phyloP scores from a whole-genome alignment of 163 green algal genomes.

The Volvox carteri region DNA sequence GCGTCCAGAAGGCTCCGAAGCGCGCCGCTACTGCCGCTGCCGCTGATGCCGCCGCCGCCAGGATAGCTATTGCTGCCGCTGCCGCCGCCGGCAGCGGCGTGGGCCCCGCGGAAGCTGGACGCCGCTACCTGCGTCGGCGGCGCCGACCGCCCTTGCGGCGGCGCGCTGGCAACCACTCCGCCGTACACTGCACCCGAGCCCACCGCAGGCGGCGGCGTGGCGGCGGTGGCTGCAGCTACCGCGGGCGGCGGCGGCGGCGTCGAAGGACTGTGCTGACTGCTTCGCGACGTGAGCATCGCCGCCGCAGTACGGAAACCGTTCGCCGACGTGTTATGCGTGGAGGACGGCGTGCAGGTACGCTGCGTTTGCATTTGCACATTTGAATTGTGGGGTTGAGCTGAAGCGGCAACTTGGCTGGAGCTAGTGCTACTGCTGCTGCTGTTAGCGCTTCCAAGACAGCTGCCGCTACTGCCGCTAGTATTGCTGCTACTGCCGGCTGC shows the following conservation, averaged over 20 bases:
- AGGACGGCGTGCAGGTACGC: constrained; percentile 4
- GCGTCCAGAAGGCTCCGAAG: constrained; percentile 39
- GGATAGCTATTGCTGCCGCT: background rate
- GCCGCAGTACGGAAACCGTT: constrained; percentile 20
- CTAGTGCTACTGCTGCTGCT: background rate
- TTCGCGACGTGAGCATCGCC: background rate
- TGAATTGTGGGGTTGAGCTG: too few species aligned
- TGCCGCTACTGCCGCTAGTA: background rate
- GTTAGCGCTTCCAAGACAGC: background rate
- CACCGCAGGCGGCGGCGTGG: background rate
- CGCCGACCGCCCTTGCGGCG: background rate
- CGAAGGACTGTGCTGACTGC: background rate
- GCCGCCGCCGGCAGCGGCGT: background rate
- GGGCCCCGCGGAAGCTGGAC: background rate
- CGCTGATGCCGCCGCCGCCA: background rate
- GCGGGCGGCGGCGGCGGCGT: background rate
- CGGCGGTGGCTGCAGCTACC: background rate
- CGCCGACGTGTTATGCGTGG: too few species aligned
- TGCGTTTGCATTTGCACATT: constrained; percentile 4
- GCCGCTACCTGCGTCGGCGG: background rate
- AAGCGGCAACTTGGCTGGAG: background rate
- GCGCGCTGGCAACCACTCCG: background rate
- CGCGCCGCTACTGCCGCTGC: background rate
- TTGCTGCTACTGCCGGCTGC: background rate
- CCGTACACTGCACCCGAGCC: background rate